Conservation (phyloP, 2,329 filamentous ascomycete genomes). For the Diplodia intermedia region DNA sequence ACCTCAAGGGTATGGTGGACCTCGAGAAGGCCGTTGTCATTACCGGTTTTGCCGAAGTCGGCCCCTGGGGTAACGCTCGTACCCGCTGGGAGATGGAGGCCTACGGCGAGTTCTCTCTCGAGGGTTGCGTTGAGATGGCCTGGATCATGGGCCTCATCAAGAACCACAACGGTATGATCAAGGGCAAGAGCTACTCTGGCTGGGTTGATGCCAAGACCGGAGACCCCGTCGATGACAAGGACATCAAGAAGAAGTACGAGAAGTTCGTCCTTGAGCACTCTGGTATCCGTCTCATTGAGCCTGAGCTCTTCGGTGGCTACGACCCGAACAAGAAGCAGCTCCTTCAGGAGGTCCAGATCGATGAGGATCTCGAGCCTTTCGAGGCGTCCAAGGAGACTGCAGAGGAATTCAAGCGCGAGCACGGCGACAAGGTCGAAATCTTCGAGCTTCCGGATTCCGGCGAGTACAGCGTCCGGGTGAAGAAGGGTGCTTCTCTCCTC, state of each 20-base stretch:
- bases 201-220: slow-evolving; percentile 96
- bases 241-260: slow-evolving; percentile 97
- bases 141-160: slow-evolving; percentile 99
- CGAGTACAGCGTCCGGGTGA: slow-evolving; percentile 92
- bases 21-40: slow-evolving; percentile 98
- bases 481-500: slow-evolving; percentile 92
- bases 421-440: slow-evolving; percentile 96
- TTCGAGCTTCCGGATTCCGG: slow-evolving; percentile 94
- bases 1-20: slow-evolving; percentile 97
- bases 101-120: slow-evolving; percentile 92
- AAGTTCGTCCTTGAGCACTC: slow-evolving; percentile 95
- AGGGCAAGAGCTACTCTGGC: slow-evolving; percentile 94
- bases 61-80: slow-evolving; percentile 97
- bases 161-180: slow-evolving; percentile 95
- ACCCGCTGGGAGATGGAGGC: slow-evolving; percentile 99
- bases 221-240: slow-evolving; percentile 96
- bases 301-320: slow-evolving; percentile 94
- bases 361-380: slow-evolving; percentile 96
- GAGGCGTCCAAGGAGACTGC: slow-evolving; percentile 97
- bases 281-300: slow-evolving; percentile 96
- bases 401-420: slow-evolving; percentile 95
- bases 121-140: slow-evolving; percentile 98
- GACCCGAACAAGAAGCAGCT: slow-evolving; percentile 99
- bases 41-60: slow-evolving; percentile 93
- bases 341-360: slow-evolving; percentile 95